A percentile compares a stretch with the other conserved stretches of the same genome.
Evolutionary conservation across 202 grass and related monocot genomes (phyloP).

Genomic region (Digitaria exilis): DNA sequence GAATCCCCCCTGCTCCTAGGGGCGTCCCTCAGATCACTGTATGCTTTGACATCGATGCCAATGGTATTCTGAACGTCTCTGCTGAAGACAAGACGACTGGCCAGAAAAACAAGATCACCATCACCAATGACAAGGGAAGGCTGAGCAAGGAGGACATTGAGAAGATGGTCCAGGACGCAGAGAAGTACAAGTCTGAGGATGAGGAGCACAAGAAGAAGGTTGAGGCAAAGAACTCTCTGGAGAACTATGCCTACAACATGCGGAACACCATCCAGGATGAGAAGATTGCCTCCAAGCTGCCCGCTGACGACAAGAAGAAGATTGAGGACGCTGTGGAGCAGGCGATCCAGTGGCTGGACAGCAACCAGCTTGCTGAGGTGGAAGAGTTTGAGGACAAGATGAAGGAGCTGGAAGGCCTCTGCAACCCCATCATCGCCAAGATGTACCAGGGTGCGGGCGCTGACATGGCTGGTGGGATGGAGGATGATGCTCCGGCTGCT

Average conservation of each 20-base stretch:
- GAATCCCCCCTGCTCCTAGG: slow-evolving; percentile 57
- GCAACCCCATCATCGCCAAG: slow-evolving; percentile 73
- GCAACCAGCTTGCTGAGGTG: slow-evolving; percentile 60
- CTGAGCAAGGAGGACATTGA: slow-evolving; percentile 82
- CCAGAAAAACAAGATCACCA: slow-evolving; percentile 78
- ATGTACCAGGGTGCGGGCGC: slow-evolving; percentile 68
- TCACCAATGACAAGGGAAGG: slow-evolving; percentile 74
- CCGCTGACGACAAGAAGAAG: slow-evolving; percentile 50
- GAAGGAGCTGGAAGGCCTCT: slow-evolving; percentile 70
- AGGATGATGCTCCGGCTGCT: slow-evolving; percentile 51
- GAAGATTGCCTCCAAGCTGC: slow-evolving; percentile 54
- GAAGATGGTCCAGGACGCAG: slow-evolving; percentile 72
- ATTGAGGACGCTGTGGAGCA: slow-evolving; percentile 54
- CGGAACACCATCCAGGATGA: slow-evolving; percentile 67
- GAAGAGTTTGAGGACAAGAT: slow-evolving; percentile 77
- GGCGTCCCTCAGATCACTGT: slow-evolving; percentile 73
- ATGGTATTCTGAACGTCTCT: slow-evolving; percentile 69
- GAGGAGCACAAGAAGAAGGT: slow-evolving; percentile 81
- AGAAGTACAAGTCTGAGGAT: slow-evolving; percentile 80
- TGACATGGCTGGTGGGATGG: slow-evolving; percentile 74
- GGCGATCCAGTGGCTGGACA: slow-evolving; percentile 67
- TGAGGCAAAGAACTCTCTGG: slow-evolving; percentile 61
- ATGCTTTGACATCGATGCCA: slow-evolving; percentile 75
- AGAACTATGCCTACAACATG: slow-evolving; percentile 76
- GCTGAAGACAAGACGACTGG: slow-evolving; percentile 78